A percentile compares a stretch with the other conserved stretches of the same genome.
Conservation (phyloP, 345 rosid species). For the Populus davidiana region DNA sequence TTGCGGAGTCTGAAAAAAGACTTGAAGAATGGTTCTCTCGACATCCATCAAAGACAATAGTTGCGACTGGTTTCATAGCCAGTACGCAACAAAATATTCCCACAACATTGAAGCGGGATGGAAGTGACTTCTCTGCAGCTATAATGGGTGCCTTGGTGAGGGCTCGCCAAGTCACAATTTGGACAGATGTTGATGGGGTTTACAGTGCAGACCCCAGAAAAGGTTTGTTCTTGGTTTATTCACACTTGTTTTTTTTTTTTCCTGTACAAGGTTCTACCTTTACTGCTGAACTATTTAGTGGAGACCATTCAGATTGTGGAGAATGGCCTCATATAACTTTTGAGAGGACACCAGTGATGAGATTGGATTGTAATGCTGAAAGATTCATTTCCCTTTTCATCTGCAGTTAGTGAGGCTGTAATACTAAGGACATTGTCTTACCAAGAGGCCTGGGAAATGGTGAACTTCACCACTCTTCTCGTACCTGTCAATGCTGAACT, state of each 20-base stretch:
- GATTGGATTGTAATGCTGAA: constrained; percentile 15
- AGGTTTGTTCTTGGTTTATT: constrained; percentile 44
- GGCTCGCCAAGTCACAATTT: constrained; percentile 85
- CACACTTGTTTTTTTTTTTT: neutral
- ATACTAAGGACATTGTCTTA: constrained; percentile 79
- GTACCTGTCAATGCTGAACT: constrained; percentile 10
- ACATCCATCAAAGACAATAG: constrained; percentile 56
- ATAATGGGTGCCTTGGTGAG: constrained; percentile 84
- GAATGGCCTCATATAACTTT: neutral
- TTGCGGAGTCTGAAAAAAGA: constrained; percentile 62
- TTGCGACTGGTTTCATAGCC: constrained; percentile 98
- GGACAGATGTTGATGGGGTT: constrained; percentile 99
- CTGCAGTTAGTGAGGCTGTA: constrained; percentile 94
- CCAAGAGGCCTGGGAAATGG: constrained; percentile 99
- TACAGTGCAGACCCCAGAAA: constrained; percentile 98
- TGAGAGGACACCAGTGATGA: constrained; percentile 7
- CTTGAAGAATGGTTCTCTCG: constrained; percentile 79
- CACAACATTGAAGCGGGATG: constrained; percentile 96
- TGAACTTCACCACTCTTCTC: constrained; percentile 34
- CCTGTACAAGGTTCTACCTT: neutral
- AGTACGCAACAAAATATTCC: constrained; percentile 94
- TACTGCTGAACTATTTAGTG: neutral
- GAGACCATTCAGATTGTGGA: neutral
- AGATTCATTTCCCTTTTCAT: neutral
- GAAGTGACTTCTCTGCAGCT: constrained; percentile 99